phyloP scores from a whole-genome alignment of 2,329 filamentous ascomycete species.

The Hirsutella minnesotensis region DNA sequence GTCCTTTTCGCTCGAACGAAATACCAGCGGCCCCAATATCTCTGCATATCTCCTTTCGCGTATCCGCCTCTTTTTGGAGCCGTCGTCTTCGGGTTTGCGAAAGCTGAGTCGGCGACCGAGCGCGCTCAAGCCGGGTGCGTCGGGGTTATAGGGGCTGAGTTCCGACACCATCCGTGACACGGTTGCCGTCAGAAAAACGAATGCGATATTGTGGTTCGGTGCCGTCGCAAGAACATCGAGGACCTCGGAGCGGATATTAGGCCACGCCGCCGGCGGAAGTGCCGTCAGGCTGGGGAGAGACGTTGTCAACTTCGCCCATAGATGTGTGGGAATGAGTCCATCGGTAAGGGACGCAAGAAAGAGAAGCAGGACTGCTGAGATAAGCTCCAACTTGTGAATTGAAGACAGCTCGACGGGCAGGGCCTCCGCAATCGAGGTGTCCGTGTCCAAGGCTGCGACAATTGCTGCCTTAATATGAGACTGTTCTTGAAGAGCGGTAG shows the following conservation, averaged over 20 bases:
- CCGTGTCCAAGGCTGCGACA: constrained; percentile 62
- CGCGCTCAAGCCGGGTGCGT: constrained; percentile 10
- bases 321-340: constrained; percentile 57
- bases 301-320: constrained; percentile 61
- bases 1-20: constrained; percentile 45
- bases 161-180: constrained; percentile 44
- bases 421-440: constrained; percentile 45
- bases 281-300: constrained; percentile 31
- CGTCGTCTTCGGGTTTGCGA: constrained; percentile 21
- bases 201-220: constrained; percentile 76
- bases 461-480: constrained; percentile 23
- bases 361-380: constrained; percentile 58
- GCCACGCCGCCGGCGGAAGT: constrained; percentile 14
- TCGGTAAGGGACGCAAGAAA: constrained; percentile 69
- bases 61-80: constrained; percentile 34
- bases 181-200: constrained; percentile 77
- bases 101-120: constrained; percentile 36
- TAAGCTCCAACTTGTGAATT: constrained; percentile 59
- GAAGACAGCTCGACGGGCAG: constrained; percentile 53
- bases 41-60: constrained; percentile 52
- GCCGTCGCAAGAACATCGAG: constrained; percentile 63
- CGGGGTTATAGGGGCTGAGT: constrained; percentile 27
- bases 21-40: constrained; percentile 52
- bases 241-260: constrained; percentile 38
- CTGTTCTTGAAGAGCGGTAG: constrained; percentile 10